These are phyloP conservation scores for Tagetes patula DNA, from an alignment of 129 eudicot genomes.

Conservation along the genomic window DNA sequence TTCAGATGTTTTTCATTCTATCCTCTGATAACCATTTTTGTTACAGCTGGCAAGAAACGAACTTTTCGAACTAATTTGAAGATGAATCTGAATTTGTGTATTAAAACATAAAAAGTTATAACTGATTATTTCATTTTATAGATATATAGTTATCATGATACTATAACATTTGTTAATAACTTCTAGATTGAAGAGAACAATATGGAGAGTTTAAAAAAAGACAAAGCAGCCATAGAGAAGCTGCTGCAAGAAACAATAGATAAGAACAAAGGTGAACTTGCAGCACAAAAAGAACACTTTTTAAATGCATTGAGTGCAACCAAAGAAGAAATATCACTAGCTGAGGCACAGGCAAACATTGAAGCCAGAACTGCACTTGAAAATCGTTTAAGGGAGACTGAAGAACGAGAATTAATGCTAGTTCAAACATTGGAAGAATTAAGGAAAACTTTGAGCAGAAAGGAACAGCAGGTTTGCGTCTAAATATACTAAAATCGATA, in stretches of 20 bases:
- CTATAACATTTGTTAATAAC: neutral
- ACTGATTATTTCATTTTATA: neutral
- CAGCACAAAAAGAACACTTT: conserved; percentile 74
- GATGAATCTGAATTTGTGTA: neutral
- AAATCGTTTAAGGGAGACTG: conserved; percentile 58
- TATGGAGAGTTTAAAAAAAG: conserved; percentile 75
- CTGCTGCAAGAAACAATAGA: conserved; percentile 86
- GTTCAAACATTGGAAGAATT: conserved; percentile 86
- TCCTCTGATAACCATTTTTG: neutral
- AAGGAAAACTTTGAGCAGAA: conserved; percentile 76
- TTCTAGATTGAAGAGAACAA: conserved; percentile 80
- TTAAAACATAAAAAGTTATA: neutral
- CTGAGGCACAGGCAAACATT: conserved; percentile 76
- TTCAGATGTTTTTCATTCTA: too few species aligned
- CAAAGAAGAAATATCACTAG: conserved; percentile 77
- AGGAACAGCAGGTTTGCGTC: conserved; percentile 79
- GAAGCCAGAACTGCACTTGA: conserved; percentile 89
- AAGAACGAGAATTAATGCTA: conserved; percentile 85
- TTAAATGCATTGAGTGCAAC: conserved; percentile 68
- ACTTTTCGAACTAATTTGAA: neutral
- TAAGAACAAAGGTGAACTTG: conserved; percentile 74
- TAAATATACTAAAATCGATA: conserved; percentile 13
- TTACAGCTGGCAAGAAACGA: neutral
- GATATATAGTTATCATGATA: neutral
- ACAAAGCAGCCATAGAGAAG: conserved; percentile 77